Percentiles rank a stretch among this genome's conserved stretches.
phyloP scores from a whole-genome alignment of 495 filamentous ascomycete genomes.

The Rhypophila decipiens region DNA sequence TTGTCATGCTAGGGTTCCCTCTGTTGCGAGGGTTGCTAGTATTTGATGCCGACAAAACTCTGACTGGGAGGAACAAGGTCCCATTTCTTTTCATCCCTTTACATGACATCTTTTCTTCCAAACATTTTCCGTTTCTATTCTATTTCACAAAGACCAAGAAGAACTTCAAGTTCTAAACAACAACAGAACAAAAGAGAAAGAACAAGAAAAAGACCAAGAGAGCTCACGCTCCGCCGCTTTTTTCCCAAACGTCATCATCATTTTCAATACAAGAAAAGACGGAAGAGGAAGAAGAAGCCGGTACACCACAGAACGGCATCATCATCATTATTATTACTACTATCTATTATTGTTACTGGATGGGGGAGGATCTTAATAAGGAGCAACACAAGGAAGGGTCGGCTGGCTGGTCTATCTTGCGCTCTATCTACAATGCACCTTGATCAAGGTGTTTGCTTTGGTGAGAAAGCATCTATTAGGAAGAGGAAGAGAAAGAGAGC shows the following conservation, averaged over 20 bases:
- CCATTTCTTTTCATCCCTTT: too few relatives aligned
- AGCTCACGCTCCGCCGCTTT: too few relatives aligned
- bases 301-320: not conserved
- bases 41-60: slow-evolving; percentile 32
- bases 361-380: not conserved
- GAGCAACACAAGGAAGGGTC: not conserved
- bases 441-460: not conserved
- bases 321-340: not conserved
- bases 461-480: too few relatives aligned
- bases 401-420: not conserved
- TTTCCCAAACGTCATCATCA: not conserved
- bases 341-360: not conserved
- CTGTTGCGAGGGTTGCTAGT: slow-evolving; percentile 35
- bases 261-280: not conserved
- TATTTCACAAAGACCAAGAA: not conserved
- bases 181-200: not conserved
- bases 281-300: slow-evolving; percentile 11
- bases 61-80: too few relatives aligned
- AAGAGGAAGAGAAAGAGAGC: too few relatives aligned
- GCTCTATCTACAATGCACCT: not conserved
- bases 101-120: too few relatives aligned
- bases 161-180: not conserved
- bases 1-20: slow-evolving; percentile 65
- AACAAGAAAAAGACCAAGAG: too few relatives aligned
- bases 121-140: not conserved